phyloP scores from a whole-genome alignment of 306 rosid species.

The Cucurbita argyrosperma region DNA sequence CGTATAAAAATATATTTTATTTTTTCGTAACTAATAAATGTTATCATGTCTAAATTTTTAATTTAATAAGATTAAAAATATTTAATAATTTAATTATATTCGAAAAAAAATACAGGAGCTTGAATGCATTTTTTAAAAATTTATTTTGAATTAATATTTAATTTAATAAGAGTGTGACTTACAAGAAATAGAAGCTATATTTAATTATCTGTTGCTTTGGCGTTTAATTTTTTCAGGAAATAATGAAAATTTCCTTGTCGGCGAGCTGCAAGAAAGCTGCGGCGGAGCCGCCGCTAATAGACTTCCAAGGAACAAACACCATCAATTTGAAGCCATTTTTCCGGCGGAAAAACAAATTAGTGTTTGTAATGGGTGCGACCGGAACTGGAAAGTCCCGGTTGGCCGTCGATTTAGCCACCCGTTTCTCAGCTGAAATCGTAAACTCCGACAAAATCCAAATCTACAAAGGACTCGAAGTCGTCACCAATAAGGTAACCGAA shows the following conservation, averaged over 20 bases:
- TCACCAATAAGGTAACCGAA: conserved; percentile 51
- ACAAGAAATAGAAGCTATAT: too few species aligned
- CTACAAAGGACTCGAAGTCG: conserved; percentile 42
- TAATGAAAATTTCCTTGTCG: conserved; percentile 7
- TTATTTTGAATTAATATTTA: too few species aligned
- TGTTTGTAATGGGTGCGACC: conserved; percentile 63
- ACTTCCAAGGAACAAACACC: conserved; percentile 16
- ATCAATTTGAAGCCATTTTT: conserved; percentile 21
- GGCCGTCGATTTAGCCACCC: conserved; percentile 48
- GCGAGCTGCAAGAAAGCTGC: conserved; percentile 28
- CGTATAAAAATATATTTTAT: not conserved
- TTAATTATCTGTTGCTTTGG: not conserved
- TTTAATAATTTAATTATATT: too few species aligned
- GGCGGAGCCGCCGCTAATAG: conserved; percentile 18
- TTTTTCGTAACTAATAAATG: not conserved
- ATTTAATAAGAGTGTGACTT: not conserved
- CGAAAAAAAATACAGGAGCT: too few species aligned
- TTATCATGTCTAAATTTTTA: not conserved
- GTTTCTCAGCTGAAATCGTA: conserved; percentile 36
- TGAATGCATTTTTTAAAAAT: too few species aligned
- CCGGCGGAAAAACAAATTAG: conserved; percentile 40
- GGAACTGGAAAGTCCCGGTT: conserved; percentile 66
- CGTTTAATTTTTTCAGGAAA: not conserved
- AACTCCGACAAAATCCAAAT: conserved; percentile 79
- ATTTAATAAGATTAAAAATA: too few species aligned